Evolutionary conservation across 1,139 yeast species (phyloP), one percentile per base, ranked within the genome.

Genomic region (Kluyveromyces sp.): DNA sequence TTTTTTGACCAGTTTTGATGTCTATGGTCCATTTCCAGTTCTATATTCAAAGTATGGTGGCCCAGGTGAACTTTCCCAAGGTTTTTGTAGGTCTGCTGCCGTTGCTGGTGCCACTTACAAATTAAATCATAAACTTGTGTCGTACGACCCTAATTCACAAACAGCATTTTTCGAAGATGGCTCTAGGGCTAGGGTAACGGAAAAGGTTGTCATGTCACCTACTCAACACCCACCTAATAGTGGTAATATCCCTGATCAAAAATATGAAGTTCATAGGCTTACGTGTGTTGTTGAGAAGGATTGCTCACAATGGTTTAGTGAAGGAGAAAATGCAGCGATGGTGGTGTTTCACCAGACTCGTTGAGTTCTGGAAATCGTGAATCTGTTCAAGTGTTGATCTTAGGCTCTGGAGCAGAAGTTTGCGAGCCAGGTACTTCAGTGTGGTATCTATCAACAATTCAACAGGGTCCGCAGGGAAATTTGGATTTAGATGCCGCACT

Each of bases 41-140:
- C 74, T 92, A 70, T 83, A 83, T 57, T 86, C 95, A 50, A 90
- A 88, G 71, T 92, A 83, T 66, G 98, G 98, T 48, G 95, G 96
- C 2, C 94, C 96, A 0, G 97, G 97, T 42, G 99, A 92, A 67
- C 72, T 92, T 33, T 82, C 96, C 5, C 99, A 92, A 69, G 99
- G 97, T 2, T 92, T 92, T 65, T 90, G 97, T 67, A 77, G 99
- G 55, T 84, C 95, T 50, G 97, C 98, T 4, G 98, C 99, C 10
- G 98, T 92, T 51, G 97, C 95, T 31, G 98, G 97, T 49, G 86
- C 97, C 48, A 87, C 95, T 36, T 92, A 90, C 68, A 89, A 89
- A 67, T 73, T 92, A 48, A 79, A 83, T 61, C 82, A 94, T 25
- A 66, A 73, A 42, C 67, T 89, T 48, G 69, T 70, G 6, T 78